A percentile compares a stretch with the other conserved stretches of the same genome.
Conservation (phyloP, 179 eudicot genomes). For the Corrigiola litoralis region DNA sequence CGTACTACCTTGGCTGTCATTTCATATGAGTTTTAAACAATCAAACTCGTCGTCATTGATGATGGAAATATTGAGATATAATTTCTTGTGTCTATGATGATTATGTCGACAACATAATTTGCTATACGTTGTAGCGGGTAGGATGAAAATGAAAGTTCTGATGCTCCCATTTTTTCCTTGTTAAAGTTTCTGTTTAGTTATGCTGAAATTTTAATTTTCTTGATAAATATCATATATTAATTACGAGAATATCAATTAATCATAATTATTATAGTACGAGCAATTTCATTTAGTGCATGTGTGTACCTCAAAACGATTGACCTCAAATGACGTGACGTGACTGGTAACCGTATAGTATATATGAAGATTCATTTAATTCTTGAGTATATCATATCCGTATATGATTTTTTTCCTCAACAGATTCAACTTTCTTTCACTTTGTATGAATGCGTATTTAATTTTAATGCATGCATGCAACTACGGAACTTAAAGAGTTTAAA, state of each 20-base stretch:
- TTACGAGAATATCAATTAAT: neutral
- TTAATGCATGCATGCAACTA: conserved; percentile 5
- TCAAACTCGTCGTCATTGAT: no score
- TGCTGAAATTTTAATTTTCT: no score
- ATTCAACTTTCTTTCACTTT: neutral
- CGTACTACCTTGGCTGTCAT: no score
- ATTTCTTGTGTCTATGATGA: no score
- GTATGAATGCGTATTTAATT: neutral
- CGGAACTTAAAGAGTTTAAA: neutral
- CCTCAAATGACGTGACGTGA: conserved; percentile 9
- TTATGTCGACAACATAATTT: no score
- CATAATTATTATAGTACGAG: neutral
- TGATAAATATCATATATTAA: neutral
- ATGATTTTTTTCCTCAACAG: neutral
- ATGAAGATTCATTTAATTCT: neutral
- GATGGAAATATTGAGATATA: no score
- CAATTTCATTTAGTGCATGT: neutral
- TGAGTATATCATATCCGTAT: neutral
- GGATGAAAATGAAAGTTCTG: no score
- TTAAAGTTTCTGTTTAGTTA: no score
- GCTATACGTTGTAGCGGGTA: no score
- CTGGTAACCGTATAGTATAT: conserved; percentile 6
- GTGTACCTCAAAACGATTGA: neutral
- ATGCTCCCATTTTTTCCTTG: no score
- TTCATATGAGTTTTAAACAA: no score